Base-by-base conservation (phyloP, 768 basidiomycete genomes). In the Amanita pseudoporphyria region DNA sequence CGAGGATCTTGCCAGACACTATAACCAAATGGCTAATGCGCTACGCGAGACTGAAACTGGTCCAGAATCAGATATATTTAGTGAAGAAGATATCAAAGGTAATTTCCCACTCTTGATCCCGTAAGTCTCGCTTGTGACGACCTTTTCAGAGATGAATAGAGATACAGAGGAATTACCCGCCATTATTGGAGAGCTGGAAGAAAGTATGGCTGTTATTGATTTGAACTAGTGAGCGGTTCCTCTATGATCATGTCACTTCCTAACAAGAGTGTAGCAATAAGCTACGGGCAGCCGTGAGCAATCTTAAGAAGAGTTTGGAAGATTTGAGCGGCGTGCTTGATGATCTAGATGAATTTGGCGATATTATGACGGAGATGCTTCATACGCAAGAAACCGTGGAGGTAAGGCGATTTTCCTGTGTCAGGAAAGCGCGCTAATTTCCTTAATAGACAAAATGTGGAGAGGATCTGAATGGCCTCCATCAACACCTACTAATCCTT, bases 281-380 rank as follows among this genome's bases (percentile, higher is more conserved):
- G 33, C 62, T 90, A 21, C 53, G 66, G 9, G 57, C 67, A 13
- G 67, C 69, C 3, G 78, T 76, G 53, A 64, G 66, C 12, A 57
- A 60, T 4, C 67, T 70, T 9, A 70, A 72, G 53, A 67, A 70
- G 46, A 73, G 75, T 54, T 55, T 87, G 7, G 69, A 74, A 16
- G 68, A 71, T 35, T 74, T 83, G 18, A 59, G 65, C 12, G 64
- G 57, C 30, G 73, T 71, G 12, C 63, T 91, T 24, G 73, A 79
- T 44, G 78, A 86, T 56, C 70, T 91, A 16, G 86, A 90, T 41
- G 81, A 84, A 55, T 71, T 91, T 3, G 88, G 81, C 1, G 80
- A 84, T 16, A 85, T 88, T 45, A 87, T 91, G 81, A 69, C 71
- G 0, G 82, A 83, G 46, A 87, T 91, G 83, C 62, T 91, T 5